Base-by-base conservation (phyloP, 306 rosid species). In the Cicer bijugum region DNA sequence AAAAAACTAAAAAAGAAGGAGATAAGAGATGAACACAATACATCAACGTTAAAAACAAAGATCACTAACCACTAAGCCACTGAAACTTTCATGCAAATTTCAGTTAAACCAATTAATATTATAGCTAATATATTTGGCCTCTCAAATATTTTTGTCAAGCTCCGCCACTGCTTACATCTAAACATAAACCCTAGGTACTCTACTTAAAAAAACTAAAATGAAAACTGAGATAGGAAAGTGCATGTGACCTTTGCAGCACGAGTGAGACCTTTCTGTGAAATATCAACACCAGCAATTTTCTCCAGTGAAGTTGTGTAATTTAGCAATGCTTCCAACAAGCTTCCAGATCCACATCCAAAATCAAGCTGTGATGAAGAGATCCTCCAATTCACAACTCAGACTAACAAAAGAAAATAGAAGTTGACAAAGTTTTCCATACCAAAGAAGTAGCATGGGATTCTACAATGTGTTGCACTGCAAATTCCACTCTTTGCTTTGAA, bases 271-370 rank as follows among this genome's bases (percentile, higher is more conserved):
- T 91, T 94, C 44, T 5, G 84, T 56, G 99, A 94, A 80, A 94
- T 84, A 81, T 94, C 99, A 78, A 94, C 90, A 12, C 99, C 97
- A 52, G 86, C 96, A 78, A 94, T 79, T 88, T 81, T 89, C 83
- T 91, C 92, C 57, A 91, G 80, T 56, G 96, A 79, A 20, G 88
- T 89, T 37, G 72, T 76, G 75, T 91, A 89, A 61, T 90, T 91
- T 78, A 91, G 75, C 71, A 94, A 76, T 51, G 97, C 89, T 73
- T 94, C 99, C 90, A 94, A 85, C 83, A 94, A 89, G 80, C 99
- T 91, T 81, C 99, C 99, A 72, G 99, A 85, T 67, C 99, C 99
- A 84, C 99, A 91, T 77, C 99, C 99, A 75, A 94, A 94, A 85
- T 94, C 99, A 85, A 91, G 87, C 99, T 94, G 89, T 20, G 69